phyloP scores from a whole-genome alignment of 2,329 filamentous ascomycete genomes.

The Cryphonectria carpinicola region DNA sequence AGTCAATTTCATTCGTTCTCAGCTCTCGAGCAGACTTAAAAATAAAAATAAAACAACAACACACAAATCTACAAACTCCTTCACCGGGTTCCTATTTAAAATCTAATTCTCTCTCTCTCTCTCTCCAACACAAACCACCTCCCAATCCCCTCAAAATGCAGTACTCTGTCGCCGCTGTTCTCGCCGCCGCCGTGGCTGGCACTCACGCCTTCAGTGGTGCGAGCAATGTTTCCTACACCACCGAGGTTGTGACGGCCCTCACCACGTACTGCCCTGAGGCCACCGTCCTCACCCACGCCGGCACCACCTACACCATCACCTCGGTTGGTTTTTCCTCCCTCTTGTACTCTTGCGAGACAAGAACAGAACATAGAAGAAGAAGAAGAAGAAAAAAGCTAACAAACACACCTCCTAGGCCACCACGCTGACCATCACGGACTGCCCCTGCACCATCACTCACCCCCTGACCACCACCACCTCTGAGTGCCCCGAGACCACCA shows the following conservation, averaged over 20 bases:
- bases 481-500: constrained; percentile 62
- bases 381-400: no score
- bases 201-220: constrained; percentile 38
- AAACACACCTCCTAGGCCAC: constrained; percentile 51
- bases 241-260: constrained; percentile 67
- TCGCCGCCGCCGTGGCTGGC: constrained; percentile 58
- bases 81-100: constrained; percentile 34
- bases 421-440: constrained; percentile 72
- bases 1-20: constrained; percentile 65
- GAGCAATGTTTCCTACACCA: constrained; percentile 60
- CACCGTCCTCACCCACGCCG: constrained; percentile 66
- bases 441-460: constrained; percentile 70
- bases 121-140: constrained; percentile 41
- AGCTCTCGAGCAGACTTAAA: constrained; percentile 26
- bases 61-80: constrained; percentile 20
- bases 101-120: constrained; percentile 35
- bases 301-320: constrained; percentile 71
- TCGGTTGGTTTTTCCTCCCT: constrained; percentile 47
- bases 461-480: constrained; percentile 57
- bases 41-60: constrained; percentile 38
- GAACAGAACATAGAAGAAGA: no score
- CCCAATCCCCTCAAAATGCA: constrained; percentile 61
- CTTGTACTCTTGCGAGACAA: no score
- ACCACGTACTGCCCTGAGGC: constrained; percentile 74
- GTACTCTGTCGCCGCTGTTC: constrained; percentile 59